Conservation (phyloP, 495 filamentous ascomycete species). For the Lichina pygmaea region DNA sequence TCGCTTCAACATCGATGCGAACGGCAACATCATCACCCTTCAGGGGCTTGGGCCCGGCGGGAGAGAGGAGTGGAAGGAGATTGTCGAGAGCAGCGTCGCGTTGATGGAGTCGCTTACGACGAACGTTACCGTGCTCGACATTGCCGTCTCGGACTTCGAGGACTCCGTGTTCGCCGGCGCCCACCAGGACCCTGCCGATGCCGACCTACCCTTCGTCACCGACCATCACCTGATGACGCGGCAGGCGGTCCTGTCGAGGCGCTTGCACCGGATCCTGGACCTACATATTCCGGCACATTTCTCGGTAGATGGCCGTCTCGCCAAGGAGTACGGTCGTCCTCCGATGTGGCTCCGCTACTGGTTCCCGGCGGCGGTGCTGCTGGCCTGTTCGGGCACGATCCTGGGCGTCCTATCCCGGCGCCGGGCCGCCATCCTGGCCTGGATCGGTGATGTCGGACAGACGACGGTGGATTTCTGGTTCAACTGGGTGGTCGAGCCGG, state of each 20-base stretch:
- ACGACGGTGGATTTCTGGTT: constrained; percentile 74
- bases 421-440: constrained; percentile 42
- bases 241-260: constrained; percentile 11
- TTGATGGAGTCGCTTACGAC: constrained; percentile 59
- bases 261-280: constrained; percentile 37
- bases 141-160: constrained; percentile 42
- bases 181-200: constrained; percentile 1
- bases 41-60: neutral
- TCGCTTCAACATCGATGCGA: constrained; percentile 24
- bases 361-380: constrained; percentile 37
- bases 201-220: neutral
- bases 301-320: constrained; percentile 17
- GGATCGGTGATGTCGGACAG: constrained; percentile 45
- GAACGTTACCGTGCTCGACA: constrained; percentile 24
- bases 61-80: constrained; percentile 32
- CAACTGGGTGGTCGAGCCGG: constrained; percentile 83
- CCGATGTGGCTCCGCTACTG: constrained; percentile 61
- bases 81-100: constrained; percentile 41
- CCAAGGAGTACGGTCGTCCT: constrained; percentile 42
- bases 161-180: constrained; percentile 31
- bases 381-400: constrained; percentile 59
- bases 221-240: neutral
- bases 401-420: constrained; percentile 45
- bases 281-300: constrained; percentile 31
- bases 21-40: constrained; percentile 11